A percentile compares a stretch with the other conserved stretches of the same genome.
Evolutionary conservation across 305 asterid species (phyloP).

Genomic region (Fraxinus sp.): DNA sequence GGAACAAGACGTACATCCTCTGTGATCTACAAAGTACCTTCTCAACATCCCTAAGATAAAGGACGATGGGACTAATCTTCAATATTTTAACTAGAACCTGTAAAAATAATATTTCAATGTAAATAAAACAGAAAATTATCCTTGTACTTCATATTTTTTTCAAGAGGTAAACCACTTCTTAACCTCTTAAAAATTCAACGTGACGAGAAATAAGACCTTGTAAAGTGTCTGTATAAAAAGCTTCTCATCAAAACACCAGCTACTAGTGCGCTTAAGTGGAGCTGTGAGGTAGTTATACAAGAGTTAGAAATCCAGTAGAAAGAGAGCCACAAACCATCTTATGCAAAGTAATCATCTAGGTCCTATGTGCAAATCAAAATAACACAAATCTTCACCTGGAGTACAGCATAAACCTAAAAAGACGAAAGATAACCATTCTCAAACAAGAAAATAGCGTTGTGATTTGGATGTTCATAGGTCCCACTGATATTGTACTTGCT

Average conservation of each 20-base stretch:
- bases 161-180: not conserved
- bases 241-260: constrained; percentile 86
- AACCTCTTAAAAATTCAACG: not conserved
- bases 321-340: constrained; percentile 9
- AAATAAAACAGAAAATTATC: not conserved
- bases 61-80: constrained; percentile 55
- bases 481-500: not conserved
- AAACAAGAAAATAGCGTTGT: not conserved
- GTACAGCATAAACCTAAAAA: not conserved
- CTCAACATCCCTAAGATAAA: constrained; percentile 82
- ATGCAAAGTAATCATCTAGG: not conserved
- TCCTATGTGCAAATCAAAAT: not conserved
- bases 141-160: not conserved
- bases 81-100: constrained; percentile 73
- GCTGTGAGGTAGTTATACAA: constrained; percentile 39
- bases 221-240: constrained; percentile 71
- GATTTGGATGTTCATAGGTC: not conserved
- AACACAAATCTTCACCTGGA: not conserved
- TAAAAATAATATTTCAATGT: constrained; percentile 6
- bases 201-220: constrained; percentile 47
- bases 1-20: constrained; percentile 57
- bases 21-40: constrained; percentile 59
- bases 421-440: not conserved
- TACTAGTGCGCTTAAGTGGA: constrained; percentile 57
- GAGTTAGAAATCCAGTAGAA: constrained; percentile 14